Evolutionary conservation across 2,329 filamentous ascomycete species (phyloP), one percentile per base, ranked within the genome.

Genomic region (Neophaeococcomyces aloes): DNA sequence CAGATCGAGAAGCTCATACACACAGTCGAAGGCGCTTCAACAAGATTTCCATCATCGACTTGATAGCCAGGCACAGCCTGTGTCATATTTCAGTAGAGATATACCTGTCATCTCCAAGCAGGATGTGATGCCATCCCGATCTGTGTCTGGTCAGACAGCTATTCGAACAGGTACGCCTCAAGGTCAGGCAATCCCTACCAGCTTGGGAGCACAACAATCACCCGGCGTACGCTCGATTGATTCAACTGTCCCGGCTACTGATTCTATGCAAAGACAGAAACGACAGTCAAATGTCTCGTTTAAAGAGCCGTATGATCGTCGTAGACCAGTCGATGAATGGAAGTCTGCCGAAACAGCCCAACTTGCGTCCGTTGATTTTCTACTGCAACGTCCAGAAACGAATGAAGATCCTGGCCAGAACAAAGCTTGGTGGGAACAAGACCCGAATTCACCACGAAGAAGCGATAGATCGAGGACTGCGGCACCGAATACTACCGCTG

Each of bases 381-480:
- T 84, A 46, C 70, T 84, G 25, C 67, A 70, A 45, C 61, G 66
- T 15, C 47, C 61, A 13, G 40, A 53, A 11, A 42, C 54, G 6
- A 45, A 55, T 0, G 29, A 41, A n/a, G 57, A 61, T 29, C 54
- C 56, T 23, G 75, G 78, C 32, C 72, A 67, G 48, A 69, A 69
- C 48, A 73, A 74, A 52, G 68, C 83, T 1, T 93, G 86, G 86
- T 91, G 86, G 86, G 86, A 93, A 58, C 69, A 70, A 41, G 68
- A 64, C 23, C 66, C 65, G 45, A 70, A 63, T 15, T 60, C 61
- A 2, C 64, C 67, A 37, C 64, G 63, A 30, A 62, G 64, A 50
- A 58, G 59, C 48, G 65, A 63, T 47, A 67, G 70, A 53, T 56
- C 69, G 1, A 61, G 67, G 2, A 65, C 70, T 27, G 69, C 66